Evolutionary conservation across 208 protist genomes (phyloP), one percentile per base, ranked within the genome.

Genomic region (Crithidia bombi): DNA sequence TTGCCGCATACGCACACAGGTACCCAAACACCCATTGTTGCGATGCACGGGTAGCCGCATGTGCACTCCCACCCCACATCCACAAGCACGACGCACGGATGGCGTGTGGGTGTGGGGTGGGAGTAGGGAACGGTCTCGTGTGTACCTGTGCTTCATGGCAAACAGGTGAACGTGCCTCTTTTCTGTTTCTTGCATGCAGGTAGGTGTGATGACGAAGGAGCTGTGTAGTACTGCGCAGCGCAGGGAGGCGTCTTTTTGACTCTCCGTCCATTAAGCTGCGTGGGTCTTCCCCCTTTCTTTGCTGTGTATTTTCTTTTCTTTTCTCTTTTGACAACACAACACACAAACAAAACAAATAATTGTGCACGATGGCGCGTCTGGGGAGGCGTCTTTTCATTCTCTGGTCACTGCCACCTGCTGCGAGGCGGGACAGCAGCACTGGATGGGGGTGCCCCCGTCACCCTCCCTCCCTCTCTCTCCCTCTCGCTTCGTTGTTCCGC

Each of bases 261-360:
- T 30, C 57, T 64, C 17, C 11, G n/a, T n/a, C n/a, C n/a, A n/a
- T 36, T 32, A 5, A 23, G 54, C 17, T 30, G 35, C 9, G 46
- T 28, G 14, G 46, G 21, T 59, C 35, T 30, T n/a, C 23, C 35
- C 25, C 32, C 44, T 39, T 66, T 5, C 12, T 43, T 44, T 23
- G 19, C 36, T 12, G 21, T 61, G 30, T 21, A 26, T 3, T 0
- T 58, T 3, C 25, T 36, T 49, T 55, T 69, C 21, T 21, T 44
- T 61, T 44, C 26, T 61, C 41, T 52, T 69, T 69, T 69, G 5
- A 3, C 35, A 43, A 55, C 5, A 50, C 59, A 51, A 69, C 4
- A 35, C 2, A 49, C 36, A 36, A 35, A 35, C 6, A 47, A 44
- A 47, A 49, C 44, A 33, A 57, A 23, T 23, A 39, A 33, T n/a